Conservation (phyloP, 1,139 yeast species). For the Torulaspora globosa region DNA sequence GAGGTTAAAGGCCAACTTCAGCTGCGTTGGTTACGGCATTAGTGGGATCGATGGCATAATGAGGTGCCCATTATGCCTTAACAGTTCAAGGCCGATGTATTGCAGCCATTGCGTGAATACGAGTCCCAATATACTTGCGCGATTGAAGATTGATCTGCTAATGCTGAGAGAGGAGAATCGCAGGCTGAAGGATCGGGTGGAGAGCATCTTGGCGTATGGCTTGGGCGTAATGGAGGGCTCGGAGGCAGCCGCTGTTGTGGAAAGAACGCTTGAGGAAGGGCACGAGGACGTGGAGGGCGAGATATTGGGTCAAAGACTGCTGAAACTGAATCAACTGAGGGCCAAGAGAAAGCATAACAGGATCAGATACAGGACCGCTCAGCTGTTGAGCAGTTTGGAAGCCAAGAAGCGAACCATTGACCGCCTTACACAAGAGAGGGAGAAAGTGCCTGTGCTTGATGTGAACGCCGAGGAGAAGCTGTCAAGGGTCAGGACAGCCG, state of each 20-base stretch:
- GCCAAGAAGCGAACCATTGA: conserved; percentile 15
- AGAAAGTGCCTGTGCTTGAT: not conserved
- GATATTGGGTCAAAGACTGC: conserved; percentile 21
- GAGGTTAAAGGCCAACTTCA: not conserved
- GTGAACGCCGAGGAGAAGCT: not conserved
- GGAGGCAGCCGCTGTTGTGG: conserved; percentile 2
- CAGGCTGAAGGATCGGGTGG: conserved; percentile 20
- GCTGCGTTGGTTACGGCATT: not conserved
- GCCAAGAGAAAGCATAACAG: conserved; percentile 20
- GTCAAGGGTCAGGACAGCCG: conserved; percentile 1
- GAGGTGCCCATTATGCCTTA: conserved; percentile 26
- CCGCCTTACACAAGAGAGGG: conserved; percentile 8
- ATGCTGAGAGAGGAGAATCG: conserved; percentile 18
- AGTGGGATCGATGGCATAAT: conserved; percentile 11
- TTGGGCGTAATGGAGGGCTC: conserved; percentile 15
- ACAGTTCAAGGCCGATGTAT: conserved; percentile 21
- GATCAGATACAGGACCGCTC: conserved; percentile 18
- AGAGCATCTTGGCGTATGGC: conserved; percentile 19
- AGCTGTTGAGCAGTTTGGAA: conserved; percentile 15
- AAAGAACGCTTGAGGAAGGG: not conserved
- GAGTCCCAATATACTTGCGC: conserved; percentile 26
- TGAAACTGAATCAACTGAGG: conserved; percentile 22
- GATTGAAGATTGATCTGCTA: conserved; percentile 21
- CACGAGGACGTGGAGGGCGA: conserved; percentile 12
- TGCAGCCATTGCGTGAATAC: conserved; percentile 32